Base-by-base conservation (phyloP, 768 basidiomycete species). In the Fomitopsis pulvina region DNA sequence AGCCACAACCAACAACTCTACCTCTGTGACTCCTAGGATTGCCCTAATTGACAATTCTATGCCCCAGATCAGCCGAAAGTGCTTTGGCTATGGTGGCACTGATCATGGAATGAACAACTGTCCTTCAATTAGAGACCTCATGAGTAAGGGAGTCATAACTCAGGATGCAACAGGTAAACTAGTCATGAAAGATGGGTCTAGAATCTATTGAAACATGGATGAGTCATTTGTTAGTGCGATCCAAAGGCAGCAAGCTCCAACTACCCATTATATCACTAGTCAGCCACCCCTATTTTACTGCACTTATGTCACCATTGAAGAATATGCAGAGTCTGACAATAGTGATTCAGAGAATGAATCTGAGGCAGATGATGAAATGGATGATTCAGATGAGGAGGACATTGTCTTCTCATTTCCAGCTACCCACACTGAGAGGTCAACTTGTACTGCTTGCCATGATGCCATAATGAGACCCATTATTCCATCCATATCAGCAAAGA, bases 71-170 rank as follows among this genome's bases (percentile, higher is more conserved):
- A 22, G 29, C 29, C 29, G 7, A 30, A 7, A 40, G 38, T 52
- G 54, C 30, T 55, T n/a, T 41, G 54, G 54, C 24, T 55, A 50
- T 42, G 54, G 54, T 8, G 32, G 26, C 5, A 8, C 29, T 8
- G 48, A 45, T 4, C 54, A 55, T 45, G 28, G 28, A 14, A 52
- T 55, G 21, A 27, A 26, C 7, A 29, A 10, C 3, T 52, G 48
- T 27, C 42, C 47, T 5, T 11, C 41, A 20, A 26, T 55, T 6
- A 25, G 46, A 11, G n/a, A 46, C 24, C 20, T 52, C 10, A 14
- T 50, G 1, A n/a, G n/a, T 14, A n/a, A 55, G 28, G 53, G 53
- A 29, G 20, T 50, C 14, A 37, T 54, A 11, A 46, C 20, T 27
- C 39, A 41, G 14, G 45, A 54, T 41, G 29, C n/a, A 21, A 8